Base-by-base conservation (phyloP, 1,284 basidiomycete species). In the Dichomitus squalens region DNA sequence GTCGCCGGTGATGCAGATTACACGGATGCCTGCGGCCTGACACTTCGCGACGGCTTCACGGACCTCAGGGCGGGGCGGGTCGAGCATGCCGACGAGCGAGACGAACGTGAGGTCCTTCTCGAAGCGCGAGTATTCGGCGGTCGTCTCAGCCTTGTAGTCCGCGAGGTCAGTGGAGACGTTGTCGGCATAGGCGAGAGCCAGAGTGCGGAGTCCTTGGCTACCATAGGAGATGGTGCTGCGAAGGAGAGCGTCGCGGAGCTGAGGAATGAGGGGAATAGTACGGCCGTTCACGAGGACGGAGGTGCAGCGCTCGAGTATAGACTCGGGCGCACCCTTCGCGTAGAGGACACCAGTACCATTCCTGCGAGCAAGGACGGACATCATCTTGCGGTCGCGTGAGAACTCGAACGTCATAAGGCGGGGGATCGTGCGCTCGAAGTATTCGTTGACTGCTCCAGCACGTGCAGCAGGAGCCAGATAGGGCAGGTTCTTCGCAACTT, bases 1-100 rank as follows among this genome's bases (percentile, higher is more conserved):
- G 76, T 99, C 97, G 38, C 97, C 97, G 1, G 97, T 99, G 72
- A 99, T 98, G 67, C 97, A 96, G 64, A 99, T 89, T 40, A 98
- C 95, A 41, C 95, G 86, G 66, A 99, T 98, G 23, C 97, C 97
- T 3, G 97, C 97, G 25, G 90, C 88, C 64, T 82, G 87, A 77
- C 96, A 98, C 70, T 93, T 93, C 38, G 88, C 90, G 39, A 99
- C 88, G 14, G 97, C 96, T 36, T 75, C 79, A 43, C 84, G 83
- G 25, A 96, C 96, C 75, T 98, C 97, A 12, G 96, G 96, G 25
- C 97, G 90, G 14, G 97, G 97, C 14, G 96, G 97, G 71, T 99
- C 97, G 34, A 96, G 84, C 96, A 99, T 99, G 56, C 95, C 97
- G 52, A 97, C 94, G 33, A 99, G 80, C 27, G 94, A 95, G 57